A percentile compares a stretch with the other conserved stretches of the same genome.
Evolutionary conservation across 73 alveolate genomes (phyloP).

Genomic region (Paramecium bursaria): DNA sequence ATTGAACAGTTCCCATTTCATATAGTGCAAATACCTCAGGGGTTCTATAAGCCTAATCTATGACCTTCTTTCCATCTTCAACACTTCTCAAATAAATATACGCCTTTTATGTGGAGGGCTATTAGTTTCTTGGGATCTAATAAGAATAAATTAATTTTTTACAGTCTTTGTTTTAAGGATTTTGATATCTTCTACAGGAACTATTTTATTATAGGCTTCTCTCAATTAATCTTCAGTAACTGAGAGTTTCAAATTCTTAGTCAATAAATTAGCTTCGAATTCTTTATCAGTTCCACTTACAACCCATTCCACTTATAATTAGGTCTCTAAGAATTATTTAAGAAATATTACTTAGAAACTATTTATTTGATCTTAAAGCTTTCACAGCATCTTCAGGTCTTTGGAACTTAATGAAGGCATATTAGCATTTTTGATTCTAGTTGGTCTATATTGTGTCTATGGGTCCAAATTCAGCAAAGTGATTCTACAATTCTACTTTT

Average conservation of each 20-base stretch:
- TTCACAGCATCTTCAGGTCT: constrained; percentile 31
- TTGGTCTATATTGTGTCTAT: neutral
- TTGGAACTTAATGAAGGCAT: constrained; percentile 17
- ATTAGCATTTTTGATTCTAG: constrained; percentile 8
- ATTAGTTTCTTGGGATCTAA: no score
- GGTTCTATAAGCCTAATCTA: constrained; percentile 44
- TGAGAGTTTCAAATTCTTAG: constrained; percentile 16
- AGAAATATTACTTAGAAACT: neutral
- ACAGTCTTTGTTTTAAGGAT: constrained; percentile 12
- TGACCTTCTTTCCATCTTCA: constrained; percentile 57
- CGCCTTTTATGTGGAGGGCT: constrained; percentile 5
- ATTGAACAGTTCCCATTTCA: constrained; percentile 26
- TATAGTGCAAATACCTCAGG: constrained; percentile 33
- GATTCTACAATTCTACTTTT: neutral
- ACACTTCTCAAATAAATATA: constrained; percentile 31
- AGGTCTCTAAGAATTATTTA: no score
- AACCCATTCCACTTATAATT: constrained; percentile 7
- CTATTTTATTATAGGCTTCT: constrained; percentile 24
- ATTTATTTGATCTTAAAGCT: constrained; percentile 14
- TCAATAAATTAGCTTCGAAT: constrained; percentile 36
- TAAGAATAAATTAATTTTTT: neutral
- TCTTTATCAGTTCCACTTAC: constrained; percentile 25
- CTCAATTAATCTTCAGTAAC: constrained; percentile 46
- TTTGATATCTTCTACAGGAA: constrained; percentile 13
- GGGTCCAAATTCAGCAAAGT: constrained; percentile 27